phyloP scores from a whole-genome alignment of 805 yeast genomes.

The Kluyveromyces lactis region DNA sequence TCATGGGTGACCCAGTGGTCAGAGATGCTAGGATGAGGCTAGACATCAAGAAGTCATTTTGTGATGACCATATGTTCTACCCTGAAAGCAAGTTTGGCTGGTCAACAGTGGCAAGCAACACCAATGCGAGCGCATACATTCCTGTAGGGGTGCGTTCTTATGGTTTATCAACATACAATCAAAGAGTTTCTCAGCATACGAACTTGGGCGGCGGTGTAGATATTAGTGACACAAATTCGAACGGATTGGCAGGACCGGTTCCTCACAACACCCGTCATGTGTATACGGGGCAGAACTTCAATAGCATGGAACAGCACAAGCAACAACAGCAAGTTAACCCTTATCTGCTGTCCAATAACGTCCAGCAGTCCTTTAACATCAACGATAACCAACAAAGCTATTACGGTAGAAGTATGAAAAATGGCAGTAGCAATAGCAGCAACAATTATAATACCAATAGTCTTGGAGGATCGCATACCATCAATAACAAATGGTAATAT shows the following conservation, averaged over 20 bases:
- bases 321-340: slow-evolving; percentile 7
- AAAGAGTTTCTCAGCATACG: slow-evolving; percentile 1
- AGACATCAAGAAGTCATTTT: slow-evolving; percentile 22
- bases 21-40: slow-evolving; percentile 22
- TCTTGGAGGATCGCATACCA: background rate
- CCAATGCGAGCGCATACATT: background rate
- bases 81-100: slow-evolving; percentile 12
- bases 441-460: background rate
- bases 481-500: background rate
- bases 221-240: background rate
- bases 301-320: slow-evolving; percentile 8
- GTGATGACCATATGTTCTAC: slow-evolving; percentile 23
- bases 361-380: background rate
- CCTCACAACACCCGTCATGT: background rate
- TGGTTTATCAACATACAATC: slow-evolving; percentile 2
- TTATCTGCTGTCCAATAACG: background rate
- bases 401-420: background rate
- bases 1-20: slow-evolving; percentile 13
- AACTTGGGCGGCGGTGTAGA: background rate
- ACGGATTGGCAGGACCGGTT: background rate
- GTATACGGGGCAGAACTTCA: slow-evolving; percentile 4
- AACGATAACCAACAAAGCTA: background rate
- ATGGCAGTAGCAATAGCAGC: background rate
- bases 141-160: background rate
- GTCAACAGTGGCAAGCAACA: background rate